Evolutionary conservation across 768 basidiomycete genomes (phyloP).

Genomic region (Pholiota microspora): DNA sequence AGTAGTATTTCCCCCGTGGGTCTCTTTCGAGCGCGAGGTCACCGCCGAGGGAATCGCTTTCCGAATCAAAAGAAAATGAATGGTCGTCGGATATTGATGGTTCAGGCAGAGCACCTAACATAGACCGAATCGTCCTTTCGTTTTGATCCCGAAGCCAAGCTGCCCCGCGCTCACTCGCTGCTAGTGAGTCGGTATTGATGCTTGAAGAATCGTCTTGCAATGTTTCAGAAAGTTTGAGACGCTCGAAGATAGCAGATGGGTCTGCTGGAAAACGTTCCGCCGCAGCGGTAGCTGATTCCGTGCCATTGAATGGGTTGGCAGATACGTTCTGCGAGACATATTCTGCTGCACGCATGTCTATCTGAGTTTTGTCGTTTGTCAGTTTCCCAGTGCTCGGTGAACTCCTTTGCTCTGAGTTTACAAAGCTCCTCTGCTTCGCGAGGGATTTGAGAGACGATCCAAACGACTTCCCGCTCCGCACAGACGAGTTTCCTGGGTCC

Average conservation of each 20-base stretch:
- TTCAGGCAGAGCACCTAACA: slow-evolving; percentile 56
- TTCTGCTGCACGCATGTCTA: background rate
- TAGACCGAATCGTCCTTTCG: slow-evolving; percentile 57
- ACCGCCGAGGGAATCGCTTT: slow-evolving; percentile 47
- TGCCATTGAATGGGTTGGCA: slow-evolving; percentile 17
- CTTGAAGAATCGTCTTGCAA: slow-evolving; percentile 38
- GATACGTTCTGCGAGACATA: slow-evolving; percentile 19
- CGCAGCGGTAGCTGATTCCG: slow-evolving; percentile 21
- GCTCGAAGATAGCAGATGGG: slow-evolving; percentile 52
- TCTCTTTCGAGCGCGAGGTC: slow-evolving; percentile 68
- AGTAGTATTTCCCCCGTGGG: slow-evolving; percentile 72
- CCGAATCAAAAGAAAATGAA: slow-evolving; percentile 36
- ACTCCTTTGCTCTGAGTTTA: slow-evolving; percentile 12
- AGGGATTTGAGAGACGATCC: slow-evolving; percentile 13
- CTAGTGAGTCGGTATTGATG: slow-evolving; percentile 40
- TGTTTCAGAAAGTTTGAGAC: slow-evolving; percentile 49
- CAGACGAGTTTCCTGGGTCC: slow-evolving; percentile 39
- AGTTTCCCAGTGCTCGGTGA: slow-evolving; percentile 8
- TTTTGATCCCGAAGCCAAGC: slow-evolving; percentile 87
- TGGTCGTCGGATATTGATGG: slow-evolving; percentile 55
- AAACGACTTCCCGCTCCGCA: slow-evolving; percentile 14
- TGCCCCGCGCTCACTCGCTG: slow-evolving; percentile 65
- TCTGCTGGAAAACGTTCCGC: slow-evolving; percentile 36
- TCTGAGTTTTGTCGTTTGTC: slow-evolving; percentile 4
- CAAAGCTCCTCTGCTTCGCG: slow-evolving; percentile 21